These are phyloP conservation scores for Fusarium metavorans DNA, from an alignment of 2,329 filamentous ascomycete species.

Conservation along the genomic window DNA sequence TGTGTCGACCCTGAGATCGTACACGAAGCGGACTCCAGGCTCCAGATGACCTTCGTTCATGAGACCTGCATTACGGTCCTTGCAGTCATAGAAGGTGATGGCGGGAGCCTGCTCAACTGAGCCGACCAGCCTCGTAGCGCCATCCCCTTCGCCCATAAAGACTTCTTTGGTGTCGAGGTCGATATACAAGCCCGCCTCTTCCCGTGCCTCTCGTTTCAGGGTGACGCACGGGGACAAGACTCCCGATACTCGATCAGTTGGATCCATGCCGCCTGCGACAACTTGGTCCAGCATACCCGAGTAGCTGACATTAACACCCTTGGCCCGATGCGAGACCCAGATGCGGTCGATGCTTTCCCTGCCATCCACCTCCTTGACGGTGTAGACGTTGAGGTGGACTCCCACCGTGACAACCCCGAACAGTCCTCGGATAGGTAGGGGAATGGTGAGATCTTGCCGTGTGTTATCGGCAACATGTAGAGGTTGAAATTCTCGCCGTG, in stretches of 20 bases:
- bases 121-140: slow-evolving; percentile 31
- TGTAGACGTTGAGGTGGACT: slow-evolving; percentile 54
- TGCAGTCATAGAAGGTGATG: slow-evolving; percentile 53
- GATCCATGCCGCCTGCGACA: slow-evolving; percentile 52
- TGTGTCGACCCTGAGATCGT: slow-evolving; percentile 48
- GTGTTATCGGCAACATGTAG: slow-evolving; percentile 42
- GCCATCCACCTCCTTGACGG: slow-evolving; percentile 38
- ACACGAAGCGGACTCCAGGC: slow-evolving; percentile 53
- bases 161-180: slow-evolving; percentile 38
- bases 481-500: slow-evolving; percentile 43
- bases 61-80: slow-evolving; percentile 45
- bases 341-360: slow-evolving; percentile 42
- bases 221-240: slow-evolving; percentile 41
- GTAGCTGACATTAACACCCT: slow-evolving; percentile 45
- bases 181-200: slow-evolving; percentile 49
- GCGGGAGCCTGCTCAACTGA: slow-evolving; percentile 35
- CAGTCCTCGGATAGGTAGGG: slow-evolving; percentile 49
- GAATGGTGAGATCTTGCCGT: slow-evolving; percentile 44
- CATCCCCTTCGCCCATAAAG: background rate
- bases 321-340: slow-evolving; percentile 51
- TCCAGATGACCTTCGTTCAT: slow-evolving; percentile 50
- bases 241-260: slow-evolving; percentile 41
- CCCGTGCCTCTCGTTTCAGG: slow-evolving; percentile 49
- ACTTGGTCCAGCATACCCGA: slow-evolving; percentile 52
- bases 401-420: slow-evolving; percentile 53